Evolutionary conservation across 352 stramenopile species (phyloP).

Genomic region (Plasmopara muralis): DNA sequence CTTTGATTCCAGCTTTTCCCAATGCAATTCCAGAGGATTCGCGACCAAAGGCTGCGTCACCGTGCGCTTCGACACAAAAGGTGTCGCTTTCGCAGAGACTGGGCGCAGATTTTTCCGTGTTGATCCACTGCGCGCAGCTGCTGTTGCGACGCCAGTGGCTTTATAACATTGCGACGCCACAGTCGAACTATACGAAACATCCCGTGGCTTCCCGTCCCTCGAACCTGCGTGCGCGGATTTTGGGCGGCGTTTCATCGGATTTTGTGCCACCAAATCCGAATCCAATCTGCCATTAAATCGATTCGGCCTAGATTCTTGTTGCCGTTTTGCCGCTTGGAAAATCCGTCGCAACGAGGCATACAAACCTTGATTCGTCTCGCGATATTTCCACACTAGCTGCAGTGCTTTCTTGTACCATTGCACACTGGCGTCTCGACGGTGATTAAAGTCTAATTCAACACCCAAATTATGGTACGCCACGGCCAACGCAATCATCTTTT

Average conservation of each 20-base stretch:
- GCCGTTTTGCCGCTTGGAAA: conserved; percentile 62
- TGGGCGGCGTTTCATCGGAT: conserved; percentile 13
- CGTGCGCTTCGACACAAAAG: conserved; percentile 3
- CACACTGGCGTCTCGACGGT: conserved; percentile 54
- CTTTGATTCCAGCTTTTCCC: conserved; percentile 34
- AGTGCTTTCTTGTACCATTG: conserved; percentile 83
- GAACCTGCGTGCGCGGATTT: conserved; percentile 32
- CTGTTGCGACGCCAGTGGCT: conserved; percentile 34
- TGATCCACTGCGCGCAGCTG: conserved; percentile 28
- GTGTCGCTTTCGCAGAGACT: conserved; percentile 24
- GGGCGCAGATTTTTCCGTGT: conserved; percentile 8
- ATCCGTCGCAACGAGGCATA: conserved; percentile 69
- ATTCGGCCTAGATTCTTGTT: conserved; percentile 30
- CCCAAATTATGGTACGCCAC: conserved; percentile 79
- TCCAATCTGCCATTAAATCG: conserved; percentile 17
- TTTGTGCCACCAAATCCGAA: conserved; percentile 4
- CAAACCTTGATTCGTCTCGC: conserved; percentile 49
- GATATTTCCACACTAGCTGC: conserved; percentile 58
- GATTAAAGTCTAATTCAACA: conserved; percentile 75
- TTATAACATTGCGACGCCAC: conserved; percentile 65
- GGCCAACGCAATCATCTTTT: conserved; percentile 70
- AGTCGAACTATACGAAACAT: conserved; percentile 55
- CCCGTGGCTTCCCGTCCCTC: conserved; percentile 2
- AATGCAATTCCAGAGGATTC: conserved; percentile 31
- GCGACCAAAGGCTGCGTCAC: conserved; percentile 6